These are phyloP conservation scores for Sambucus nigra DNA, from an alignment of 129 eudicot genomes.

Conservation along the genomic window DNA sequence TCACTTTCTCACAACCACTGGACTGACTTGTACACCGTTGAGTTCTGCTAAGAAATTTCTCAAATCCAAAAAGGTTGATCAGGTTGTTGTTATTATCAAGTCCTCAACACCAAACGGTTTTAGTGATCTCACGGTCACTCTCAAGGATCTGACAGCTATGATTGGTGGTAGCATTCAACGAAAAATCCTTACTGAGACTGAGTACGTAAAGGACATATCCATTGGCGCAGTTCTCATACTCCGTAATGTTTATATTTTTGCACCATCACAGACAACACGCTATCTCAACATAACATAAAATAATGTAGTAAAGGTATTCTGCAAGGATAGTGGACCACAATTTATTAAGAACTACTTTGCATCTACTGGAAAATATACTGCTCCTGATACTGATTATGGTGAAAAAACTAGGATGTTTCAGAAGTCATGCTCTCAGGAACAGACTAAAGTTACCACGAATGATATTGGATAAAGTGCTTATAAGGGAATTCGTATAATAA, in stretches of 20 bases:
- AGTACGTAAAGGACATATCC: conserved; percentile 41
- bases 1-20: conserved; percentile 25
- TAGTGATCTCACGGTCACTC: conserved; percentile 66
- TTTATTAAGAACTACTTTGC: conserved; percentile 14
- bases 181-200: conserved; percentile 47
- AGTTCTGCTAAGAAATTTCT: conserved; percentile 27
- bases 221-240: conserved; percentile 66
- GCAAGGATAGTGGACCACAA: conserved; percentile 35
- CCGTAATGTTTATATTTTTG: conserved; percentile 61
- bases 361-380: conserved; percentile 17
- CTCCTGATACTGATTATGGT: conserved; percentile 27
- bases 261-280: conserved; percentile 40
- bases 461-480: conserved; percentile 9
- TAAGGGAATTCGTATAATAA: conserved; percentile 3
- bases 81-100: conserved; percentile 81
- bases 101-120: conserved; percentile 64
- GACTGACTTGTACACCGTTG: conserved; percentile 28
- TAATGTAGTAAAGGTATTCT: conserved; percentile 66
- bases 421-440: conserved; percentile 16
- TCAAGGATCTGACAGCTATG: conserved; percentile 81
- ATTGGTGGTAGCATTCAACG: conserved; percentile 65
- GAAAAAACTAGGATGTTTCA: conserved; percentile 11
- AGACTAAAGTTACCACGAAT: conserved; percentile 6
- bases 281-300: conserved; percentile 58
- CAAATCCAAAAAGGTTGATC: conserved; percentile 30